These are phyloP conservation scores for Kluyveromyces aestuarii DNA, from an alignment of 805 yeast genomes.

Conservation along the genomic window DNA sequence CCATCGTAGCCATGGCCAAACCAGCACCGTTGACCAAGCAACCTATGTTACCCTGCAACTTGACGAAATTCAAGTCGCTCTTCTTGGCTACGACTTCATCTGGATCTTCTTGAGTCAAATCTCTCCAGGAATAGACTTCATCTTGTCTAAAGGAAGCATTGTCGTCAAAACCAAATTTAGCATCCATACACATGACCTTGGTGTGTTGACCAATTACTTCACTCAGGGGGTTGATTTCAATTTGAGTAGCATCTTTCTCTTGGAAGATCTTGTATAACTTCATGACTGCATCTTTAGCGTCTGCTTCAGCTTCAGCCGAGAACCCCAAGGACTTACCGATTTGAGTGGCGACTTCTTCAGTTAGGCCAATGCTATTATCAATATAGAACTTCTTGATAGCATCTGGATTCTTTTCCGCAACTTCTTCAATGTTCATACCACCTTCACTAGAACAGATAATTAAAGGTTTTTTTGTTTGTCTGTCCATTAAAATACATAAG, in stretches of 20 bases:
- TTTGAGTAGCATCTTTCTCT: constrained; percentile 94
- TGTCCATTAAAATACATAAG: constrained; percentile 89
- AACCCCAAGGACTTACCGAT: constrained; percentile 79
- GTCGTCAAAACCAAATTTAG: constrained; percentile 97
- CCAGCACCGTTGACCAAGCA: constrained; percentile 99
- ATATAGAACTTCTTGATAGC: constrained; percentile 86
- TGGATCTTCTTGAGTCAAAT: constrained; percentile 93
- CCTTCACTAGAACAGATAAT: constrained; percentile 96
- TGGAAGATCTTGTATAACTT: constrained; percentile 81
- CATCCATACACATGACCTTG: constrained; percentile 96
- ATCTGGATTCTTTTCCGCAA: constrained; percentile 82
- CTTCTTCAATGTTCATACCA: constrained; percentile 99
- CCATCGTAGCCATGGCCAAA: constrained; percentile 99
- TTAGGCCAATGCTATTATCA: constrained; percentile 69
- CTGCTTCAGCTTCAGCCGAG: constrained; percentile 63
- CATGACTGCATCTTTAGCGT: constrained; percentile 81
- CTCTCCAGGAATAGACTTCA: constrained; percentile 96
- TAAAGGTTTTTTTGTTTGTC: constrained; percentile 81
- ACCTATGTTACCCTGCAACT: constrained; percentile 97
- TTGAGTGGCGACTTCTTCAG: constrained; percentile 62
- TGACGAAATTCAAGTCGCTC: constrained; percentile 89
- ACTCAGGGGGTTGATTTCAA: constrained; percentile 95
- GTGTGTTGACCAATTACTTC: constrained; percentile 69
- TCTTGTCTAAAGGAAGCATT: constrained; percentile 91
- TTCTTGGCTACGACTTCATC: constrained; percentile 90